Evolutionary conservation across 2,329 filamentous ascomycete genomes (phyloP), one percentile per base, ranked within the genome.

Genomic region (Ilyonectria mors-panacis): DNA sequence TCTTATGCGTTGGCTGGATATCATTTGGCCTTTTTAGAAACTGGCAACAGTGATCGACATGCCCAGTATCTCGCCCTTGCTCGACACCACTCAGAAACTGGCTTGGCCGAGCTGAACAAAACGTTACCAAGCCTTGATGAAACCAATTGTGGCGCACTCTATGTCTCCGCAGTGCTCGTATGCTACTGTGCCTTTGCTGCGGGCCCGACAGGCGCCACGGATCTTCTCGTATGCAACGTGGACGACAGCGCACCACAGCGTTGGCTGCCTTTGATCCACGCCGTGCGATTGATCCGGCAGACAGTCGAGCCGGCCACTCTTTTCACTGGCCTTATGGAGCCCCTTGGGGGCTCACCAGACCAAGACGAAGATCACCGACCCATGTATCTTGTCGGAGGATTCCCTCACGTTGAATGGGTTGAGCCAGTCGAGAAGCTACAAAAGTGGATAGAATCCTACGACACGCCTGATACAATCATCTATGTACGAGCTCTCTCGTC

Each of bases 181-280:
- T 78, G 77, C 54, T 77, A 77, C 47, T 77, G 74, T 47, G 73
- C 73, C 8, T 77, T 79, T 63, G 77, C 77, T 30, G 76, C 76
- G 7, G 77, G 77, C 2, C 77, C 77, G 2, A 72, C 68, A 5
- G 68, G 74, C 10, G 67, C 67, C 3, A 68, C 76, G 33, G 77
- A 79, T 33, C 70, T 79, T 4, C 73, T 79, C 13, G 65, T 79
- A 17, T 77, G 75, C 65, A 63, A 73, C 50, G 62, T 72, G 33
- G 72, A 65, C 30, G 70, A 76, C 23, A 65, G 66, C 9, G 65
- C 70, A 9, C 57, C 70, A 15, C 74, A 75, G 19, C 69, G 73
- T 26, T 76, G 73, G 73, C 56, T 76, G 33, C 73, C 75, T 21
- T 42, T 76, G 30, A 75, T 75, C 28, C 73, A 76, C 33, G 75